Evolutionary conservation across 345 rosid species (phyloP).

Genomic region (Citrus inodora): DNA sequence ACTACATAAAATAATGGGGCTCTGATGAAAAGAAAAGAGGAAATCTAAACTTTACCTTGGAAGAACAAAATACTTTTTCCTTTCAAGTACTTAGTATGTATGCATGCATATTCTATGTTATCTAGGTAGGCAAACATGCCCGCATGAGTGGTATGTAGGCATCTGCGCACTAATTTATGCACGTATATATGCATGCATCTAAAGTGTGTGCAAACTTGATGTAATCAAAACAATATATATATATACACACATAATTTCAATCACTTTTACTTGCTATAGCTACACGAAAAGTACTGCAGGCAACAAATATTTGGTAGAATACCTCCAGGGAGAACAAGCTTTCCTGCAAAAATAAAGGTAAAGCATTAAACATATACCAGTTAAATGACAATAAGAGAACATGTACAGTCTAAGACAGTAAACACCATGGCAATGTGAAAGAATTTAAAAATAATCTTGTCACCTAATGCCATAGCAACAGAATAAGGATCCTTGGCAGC

Average conservation of each 20-base stretch:
- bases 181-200: not conserved
- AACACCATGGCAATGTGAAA: not conserved
- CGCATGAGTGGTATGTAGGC: not conserved
- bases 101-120: no score
- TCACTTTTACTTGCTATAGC: not conserved
- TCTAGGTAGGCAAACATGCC: not conserved
- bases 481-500: slow-evolving; percentile 90
- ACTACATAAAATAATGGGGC: not conserved
- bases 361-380: slow-evolving; percentile 17
- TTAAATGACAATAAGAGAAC: not conserved
- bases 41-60: not conserved
- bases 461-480: slow-evolving; percentile 96
- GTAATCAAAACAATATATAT: no score
- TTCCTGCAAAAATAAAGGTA: slow-evolving; percentile 57
- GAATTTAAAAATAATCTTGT: not conserved
- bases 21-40: not conserved
- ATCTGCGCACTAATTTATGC: not conserved
- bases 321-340: slow-evolving; percentile 87
- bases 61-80: not conserved
- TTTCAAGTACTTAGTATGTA: not conserved
- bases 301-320: slow-evolving; percentile 19
- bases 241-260: no score
- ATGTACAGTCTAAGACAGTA: not conserved
- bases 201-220: not conserved
- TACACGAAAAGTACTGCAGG: not conserved